Evolutionary conservation across 345 rosid species (phyloP), one percentile per base, ranked within the genome.

Genomic region (Camelina laxa): DNA sequence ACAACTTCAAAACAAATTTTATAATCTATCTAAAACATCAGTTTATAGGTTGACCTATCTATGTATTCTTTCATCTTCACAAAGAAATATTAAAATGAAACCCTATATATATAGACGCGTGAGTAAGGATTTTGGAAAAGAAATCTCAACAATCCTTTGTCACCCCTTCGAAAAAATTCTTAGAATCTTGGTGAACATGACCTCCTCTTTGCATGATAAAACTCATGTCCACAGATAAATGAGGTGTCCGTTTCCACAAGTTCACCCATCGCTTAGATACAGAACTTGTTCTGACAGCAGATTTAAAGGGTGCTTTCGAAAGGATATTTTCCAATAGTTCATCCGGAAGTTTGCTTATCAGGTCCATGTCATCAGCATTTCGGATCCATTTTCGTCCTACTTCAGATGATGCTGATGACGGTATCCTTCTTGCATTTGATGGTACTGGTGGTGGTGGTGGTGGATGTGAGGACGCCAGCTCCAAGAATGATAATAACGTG

Each of bases 271-370:
- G 10, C 9, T 1, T 11, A 2, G 77, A 65, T 9, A 74, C 22
- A 1, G 35, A 5, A 35, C 58, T 74, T 13, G 65, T 74, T 48
- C 1, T 74, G 19, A 74, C 39, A 3, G 72, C 77, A 10, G 45
- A 48, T 56, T 56, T 12, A 9, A 47, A 35, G 3, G 72, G 15
- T 20, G 56, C 13, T 5, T 2, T 45, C 17, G 39, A 36, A 2
- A 74, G 27, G 19, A 65, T 65, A 7, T 1, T 55, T 7, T 58
- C 12, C 19, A 74, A 8, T 4, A 65, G 4, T 0, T 65, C 49
- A 17, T 55, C 15, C 0, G 71, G 71, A 7, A 74, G 71, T 21
- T 33, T 6, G 19, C 71, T 56, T 27, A 73, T 74, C 14, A 14
- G 0, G 45, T 65, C 77, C 12, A 16, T 1, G 17, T 56, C 5